Percentiles rank a stretch among this genome's conserved stretches.
Evolutionary conservation across 2,329 filamentous ascomycete species (phyloP).

Genomic region (Arthrobotrys entomopaga): DNA sequence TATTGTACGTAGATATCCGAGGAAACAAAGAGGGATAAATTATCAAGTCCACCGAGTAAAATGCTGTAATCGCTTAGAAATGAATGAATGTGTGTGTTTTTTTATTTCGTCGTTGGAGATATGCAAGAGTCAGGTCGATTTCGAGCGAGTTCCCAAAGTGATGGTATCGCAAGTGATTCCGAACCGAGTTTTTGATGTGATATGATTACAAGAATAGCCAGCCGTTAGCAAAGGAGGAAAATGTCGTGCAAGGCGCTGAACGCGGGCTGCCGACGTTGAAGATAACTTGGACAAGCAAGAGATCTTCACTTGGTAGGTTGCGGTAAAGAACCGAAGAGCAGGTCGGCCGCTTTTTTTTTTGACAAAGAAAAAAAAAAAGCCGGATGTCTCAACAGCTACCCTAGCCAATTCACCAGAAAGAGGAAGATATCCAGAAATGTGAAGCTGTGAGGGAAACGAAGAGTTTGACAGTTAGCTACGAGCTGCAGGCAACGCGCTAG

Average conservation of each 20-base stretch:
- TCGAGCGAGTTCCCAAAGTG: constrained; percentile 6
- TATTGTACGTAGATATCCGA: constrained; percentile 13
- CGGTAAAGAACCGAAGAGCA: constrained; percentile 42
- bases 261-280: constrained; percentile 43
- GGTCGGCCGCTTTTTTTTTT: constrained; percentile 17
- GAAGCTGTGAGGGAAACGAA: constrained; percentile 22
- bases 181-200: too few relatives aligned
- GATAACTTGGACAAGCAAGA: constrained; percentile 11
- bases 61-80: constrained; percentile 51
- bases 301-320: constrained; percentile 25
- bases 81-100: constrained; percentile 31
- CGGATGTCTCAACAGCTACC: constrained; percentile 36
- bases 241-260: constrained; percentile 44
- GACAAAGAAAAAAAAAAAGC: constrained; percentile 52
- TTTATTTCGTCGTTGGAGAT: constrained; percentile 39
- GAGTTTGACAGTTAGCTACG: constrained; percentile 35
- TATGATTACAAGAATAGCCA: constrained; percentile 12
- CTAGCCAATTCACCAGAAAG: constrained; percentile 39
- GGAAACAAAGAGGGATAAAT: constrained; percentile 16
- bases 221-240: constrained; percentile 38
- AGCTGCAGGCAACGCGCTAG: constrained; percentile 55
- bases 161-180: too few relatives aligned
- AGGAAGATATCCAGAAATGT: constrained; percentile 18
- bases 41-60: constrained; percentile 38
- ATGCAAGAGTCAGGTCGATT: constrained; percentile 47